Percentiles rank a stretch among this genome's conserved stretches.
phyloP scores from a whole-genome alignment of 2,329 filamentous ascomycete genomes.

The Arthrobotrys sphaeroides region DNA sequence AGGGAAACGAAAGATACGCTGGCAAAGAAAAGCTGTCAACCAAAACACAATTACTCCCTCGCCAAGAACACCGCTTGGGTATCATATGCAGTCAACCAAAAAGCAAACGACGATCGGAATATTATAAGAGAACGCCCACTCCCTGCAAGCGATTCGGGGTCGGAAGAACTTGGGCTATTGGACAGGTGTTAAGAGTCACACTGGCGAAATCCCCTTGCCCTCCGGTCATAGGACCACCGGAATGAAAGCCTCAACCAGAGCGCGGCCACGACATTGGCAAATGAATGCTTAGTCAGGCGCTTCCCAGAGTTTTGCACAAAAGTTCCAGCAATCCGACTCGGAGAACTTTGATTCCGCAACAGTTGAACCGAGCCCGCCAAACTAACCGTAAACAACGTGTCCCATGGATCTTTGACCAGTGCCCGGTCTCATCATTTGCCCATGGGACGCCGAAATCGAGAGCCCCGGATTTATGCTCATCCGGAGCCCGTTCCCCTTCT shows the following conservation, averaged over 20 bases:
- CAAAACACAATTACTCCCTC: constrained; percentile 51
- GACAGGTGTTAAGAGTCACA: not conserved
- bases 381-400: constrained; percentile 44
- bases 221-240: not conserved
- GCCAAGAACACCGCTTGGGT: constrained; percentile 49
- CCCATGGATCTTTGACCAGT: constrained; percentile 45
- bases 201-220: not conserved
- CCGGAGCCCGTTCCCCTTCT: constrained; percentile 45
- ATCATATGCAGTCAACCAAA: constrained; percentile 52
- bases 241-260: not conserved
- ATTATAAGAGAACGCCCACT: constrained; percentile 4
- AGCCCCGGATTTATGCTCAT: constrained; percentile 44
- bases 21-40: constrained; percentile 14
- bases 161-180: not conserved
- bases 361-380: not conserved
- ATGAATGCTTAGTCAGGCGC: constrained; percentile 9
- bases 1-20: not conserved
- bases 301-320: not conserved
- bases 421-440: constrained; percentile 34
- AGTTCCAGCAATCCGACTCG: not conserved
- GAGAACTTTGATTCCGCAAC: not conserved
- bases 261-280: constrained; percentile 4
- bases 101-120: constrained; percentile 30
- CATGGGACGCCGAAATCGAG: constrained; percentile 16
- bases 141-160: not conserved